A percentile compares a stretch with the other conserved stretches of the same genome.
Evolutionary conservation across 257 asterid genomes (phyloP).

Genomic region (Cordia subcordata): DNA sequence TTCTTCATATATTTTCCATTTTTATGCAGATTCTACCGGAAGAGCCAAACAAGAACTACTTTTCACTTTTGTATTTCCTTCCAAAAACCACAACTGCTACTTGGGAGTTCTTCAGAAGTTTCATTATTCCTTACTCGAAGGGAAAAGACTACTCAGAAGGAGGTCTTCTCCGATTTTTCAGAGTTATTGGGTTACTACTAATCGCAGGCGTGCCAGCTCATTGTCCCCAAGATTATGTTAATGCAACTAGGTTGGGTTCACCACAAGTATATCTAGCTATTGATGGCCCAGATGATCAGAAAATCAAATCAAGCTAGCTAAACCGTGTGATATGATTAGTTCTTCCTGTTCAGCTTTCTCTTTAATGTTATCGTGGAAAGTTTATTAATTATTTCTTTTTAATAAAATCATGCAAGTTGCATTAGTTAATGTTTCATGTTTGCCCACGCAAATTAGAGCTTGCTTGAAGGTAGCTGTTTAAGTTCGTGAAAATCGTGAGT

Average conservation of each 20-base stretch:
- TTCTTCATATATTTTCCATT: not conserved
- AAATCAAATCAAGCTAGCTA: not conserved
- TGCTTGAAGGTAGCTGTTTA: too few species aligned
- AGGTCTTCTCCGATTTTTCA: conserved; percentile 22
- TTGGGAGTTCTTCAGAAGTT: conserved; percentile 47
- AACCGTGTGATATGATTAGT: not conserved
- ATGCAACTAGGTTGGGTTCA: conserved; percentile 37
- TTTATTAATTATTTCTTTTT: too few species aligned
- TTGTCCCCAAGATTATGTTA: conserved; percentile 48
- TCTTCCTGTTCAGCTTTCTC: not conserved
- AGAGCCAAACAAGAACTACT: conserved; percentile 57
- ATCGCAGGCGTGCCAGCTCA: conserved; percentile 46
- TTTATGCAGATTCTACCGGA: conserved; percentile 36
- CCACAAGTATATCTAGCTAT: conserved; percentile 16
- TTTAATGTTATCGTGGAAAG: not conserved
- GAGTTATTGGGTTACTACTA: conserved; percentile 36
- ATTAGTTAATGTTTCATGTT: too few species aligned
- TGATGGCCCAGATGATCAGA: not conserved
- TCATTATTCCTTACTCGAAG: conserved; percentile 17
- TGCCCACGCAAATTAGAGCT: too few species aligned
- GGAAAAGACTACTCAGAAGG: conserved; percentile 38
- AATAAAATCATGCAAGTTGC: too few species aligned
- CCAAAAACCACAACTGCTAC: conserved; percentile 36
- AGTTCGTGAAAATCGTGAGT: too few species aligned
- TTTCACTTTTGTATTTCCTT: conserved; percentile 29